phyloP scores from a whole-genome alignment of 345 rosid genomes.

The Pseudoturritis turrita region DNA sequence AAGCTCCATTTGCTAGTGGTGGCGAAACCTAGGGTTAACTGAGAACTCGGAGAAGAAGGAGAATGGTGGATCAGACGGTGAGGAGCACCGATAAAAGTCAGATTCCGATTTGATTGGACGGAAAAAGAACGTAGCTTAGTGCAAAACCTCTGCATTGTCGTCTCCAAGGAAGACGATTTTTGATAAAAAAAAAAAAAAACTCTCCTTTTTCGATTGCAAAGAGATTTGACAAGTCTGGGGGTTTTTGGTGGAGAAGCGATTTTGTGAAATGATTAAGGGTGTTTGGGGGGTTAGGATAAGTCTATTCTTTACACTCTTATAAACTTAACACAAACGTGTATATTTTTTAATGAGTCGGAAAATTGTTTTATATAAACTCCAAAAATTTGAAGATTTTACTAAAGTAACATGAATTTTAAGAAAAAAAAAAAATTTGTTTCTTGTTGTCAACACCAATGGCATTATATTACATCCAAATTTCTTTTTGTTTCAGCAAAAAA shows the following conservation, averaged over 20 bases:
- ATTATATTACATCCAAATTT: too few relatives aligned
- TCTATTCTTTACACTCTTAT: not conserved
- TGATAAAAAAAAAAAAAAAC: too few relatives aligned
- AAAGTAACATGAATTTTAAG: too few relatives aligned
- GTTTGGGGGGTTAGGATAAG: not conserved
- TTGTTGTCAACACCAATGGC: too few relatives aligned
- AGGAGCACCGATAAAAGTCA: constrained; percentile 17
- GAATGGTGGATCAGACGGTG: constrained; percentile 39
- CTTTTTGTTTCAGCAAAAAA: too few relatives aligned
- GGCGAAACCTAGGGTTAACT: constrained; percentile 23
- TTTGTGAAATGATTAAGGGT: not conserved
- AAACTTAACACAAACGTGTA: too few relatives aligned
- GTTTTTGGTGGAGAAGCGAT: not conserved
- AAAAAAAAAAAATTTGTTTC: too few relatives aligned
- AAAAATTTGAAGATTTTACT: too few relatives aligned
- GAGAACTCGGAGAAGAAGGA: constrained; percentile 27
- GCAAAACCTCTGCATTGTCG: constrained; percentile 69
- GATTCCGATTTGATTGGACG: constrained; percentile 31
- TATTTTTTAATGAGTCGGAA: too few relatives aligned
- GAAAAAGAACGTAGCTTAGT: constrained; percentile 49
- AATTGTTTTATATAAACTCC: too few relatives aligned
- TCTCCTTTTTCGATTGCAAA: not conserved
- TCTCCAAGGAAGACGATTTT: not conserved
- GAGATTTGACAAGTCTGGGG: not conserved
- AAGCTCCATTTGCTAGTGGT: constrained; percentile 25